phyloP scores from a whole-genome alignment of 2,329 filamentous ascomycete genomes.

The Lecanicillium sp. region DNA sequence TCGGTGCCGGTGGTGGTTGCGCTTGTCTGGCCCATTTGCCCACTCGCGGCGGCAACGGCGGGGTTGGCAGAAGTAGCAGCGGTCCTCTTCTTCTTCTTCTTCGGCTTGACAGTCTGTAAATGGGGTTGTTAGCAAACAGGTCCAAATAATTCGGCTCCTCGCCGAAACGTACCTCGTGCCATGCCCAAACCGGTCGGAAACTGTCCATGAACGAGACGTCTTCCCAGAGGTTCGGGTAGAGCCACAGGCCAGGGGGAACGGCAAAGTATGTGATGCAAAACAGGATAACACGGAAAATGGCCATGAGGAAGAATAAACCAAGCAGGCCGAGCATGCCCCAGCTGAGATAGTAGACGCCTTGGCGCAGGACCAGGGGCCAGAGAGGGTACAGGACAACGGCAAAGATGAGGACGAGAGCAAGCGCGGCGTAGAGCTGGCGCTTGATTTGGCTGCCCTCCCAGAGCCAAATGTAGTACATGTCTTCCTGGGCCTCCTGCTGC shows the following conservation, averaged over 20 bases:
- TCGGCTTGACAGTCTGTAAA: constrained; percentile 27
- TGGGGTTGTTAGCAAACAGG: constrained; percentile 13
- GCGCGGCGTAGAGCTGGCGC: constrained; percentile 82
- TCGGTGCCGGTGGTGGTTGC: constrained; percentile 51
- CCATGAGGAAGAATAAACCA: constrained; percentile 94
- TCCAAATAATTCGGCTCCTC: not conserved
- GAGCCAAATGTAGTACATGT: constrained; percentile 94
- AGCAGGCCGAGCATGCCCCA: constrained; percentile 88
- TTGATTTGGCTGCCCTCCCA: constrained; percentile 93
- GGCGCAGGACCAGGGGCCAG: constrained; percentile 84
- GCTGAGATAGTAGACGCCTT: constrained; percentile 94
- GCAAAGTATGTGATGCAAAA: constrained; percentile 89
- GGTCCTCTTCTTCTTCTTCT: constrained; percentile 52
- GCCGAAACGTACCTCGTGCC: constrained; percentile 72
- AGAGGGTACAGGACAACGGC: constrained; percentile 89
- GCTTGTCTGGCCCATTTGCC: constrained; percentile 41
- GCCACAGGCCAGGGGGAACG: constrained; percentile 83
- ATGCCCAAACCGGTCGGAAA: constrained; percentile 93
- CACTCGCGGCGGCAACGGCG: constrained; percentile 44
- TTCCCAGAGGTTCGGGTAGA: constrained; percentile 96
- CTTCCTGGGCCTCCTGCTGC: constrained; percentile 81
- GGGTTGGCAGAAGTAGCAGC: constrained; percentile 24
- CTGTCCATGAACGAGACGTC: constrained; percentile 98
- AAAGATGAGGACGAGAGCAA: constrained; percentile 78
- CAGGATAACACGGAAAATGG: constrained; percentile 89